Percentiles rank a stretch among this genome's conserved stretches.
Conservation (phyloP, 441 rosid genomes). For the Geranium incanum region DNA sequence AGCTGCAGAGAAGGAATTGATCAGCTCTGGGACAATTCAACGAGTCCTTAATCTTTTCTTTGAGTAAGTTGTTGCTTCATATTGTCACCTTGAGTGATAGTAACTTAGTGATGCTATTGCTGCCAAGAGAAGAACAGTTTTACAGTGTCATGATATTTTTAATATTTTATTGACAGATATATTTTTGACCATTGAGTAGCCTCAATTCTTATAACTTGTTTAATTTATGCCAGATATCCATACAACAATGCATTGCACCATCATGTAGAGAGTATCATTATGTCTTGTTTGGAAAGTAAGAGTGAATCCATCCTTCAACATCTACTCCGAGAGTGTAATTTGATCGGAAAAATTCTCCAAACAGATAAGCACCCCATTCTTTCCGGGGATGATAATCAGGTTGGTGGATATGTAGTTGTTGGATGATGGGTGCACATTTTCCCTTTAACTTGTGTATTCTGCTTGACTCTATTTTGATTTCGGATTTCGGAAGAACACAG, state of each 20-base stretch:
- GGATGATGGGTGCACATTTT: background rate
- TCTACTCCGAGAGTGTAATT: constrained; percentile 67
- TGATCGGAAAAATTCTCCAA: constrained; percentile 65
- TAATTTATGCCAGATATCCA: constrained; percentile 50
- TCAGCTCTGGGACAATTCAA: constrained; percentile 59
- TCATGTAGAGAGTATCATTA: constrained; percentile 70
- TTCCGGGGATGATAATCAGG: constrained; percentile 44
- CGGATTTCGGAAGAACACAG: background rate
- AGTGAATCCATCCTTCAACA: constrained; percentile 51
- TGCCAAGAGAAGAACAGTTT: background rate
- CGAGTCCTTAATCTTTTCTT: constrained; percentile 68
- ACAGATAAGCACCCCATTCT: constrained; percentile 51
- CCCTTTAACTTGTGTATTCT: background rate
- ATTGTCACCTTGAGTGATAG: background rate
- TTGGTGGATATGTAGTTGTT: background rate
- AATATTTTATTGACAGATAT: no score
- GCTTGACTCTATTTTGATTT: background rate
- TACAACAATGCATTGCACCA: constrained; percentile 92
- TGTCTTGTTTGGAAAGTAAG: constrained; percentile 79
- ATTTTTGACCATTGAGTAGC: background rate
- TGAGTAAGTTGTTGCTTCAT: constrained; percentile 47
- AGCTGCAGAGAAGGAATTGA: constrained; percentile 76
- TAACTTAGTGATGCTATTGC: background rate
- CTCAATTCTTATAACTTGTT: background rate
- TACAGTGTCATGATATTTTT: background rate